Base-by-base conservation (phyloP, 768 basidiomycete genomes). In the Sistotremastrum niveocremeum region DNA sequence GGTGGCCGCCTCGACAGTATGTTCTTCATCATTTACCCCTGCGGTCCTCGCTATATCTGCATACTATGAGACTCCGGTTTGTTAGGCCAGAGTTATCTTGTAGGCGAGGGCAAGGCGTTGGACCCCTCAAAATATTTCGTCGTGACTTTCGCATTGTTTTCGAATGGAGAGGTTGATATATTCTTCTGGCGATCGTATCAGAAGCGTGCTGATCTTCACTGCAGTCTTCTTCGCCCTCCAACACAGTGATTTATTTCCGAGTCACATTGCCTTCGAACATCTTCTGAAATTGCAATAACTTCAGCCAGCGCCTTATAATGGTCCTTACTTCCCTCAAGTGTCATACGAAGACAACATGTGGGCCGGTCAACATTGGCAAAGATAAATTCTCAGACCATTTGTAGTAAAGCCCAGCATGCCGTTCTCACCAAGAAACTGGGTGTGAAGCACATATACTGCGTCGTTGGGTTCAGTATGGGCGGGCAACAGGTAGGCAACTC, bases 221-320 rank as follows among this genome's bases (percentile, higher is more conserved):
- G 3, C 20, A 77, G 74, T 77, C 76, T 0, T 77, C 76, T 12
- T 77, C 76, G 34, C 75, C 76, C 32, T 77, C 76, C 0, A 77
- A 76, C 55, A 77, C 76, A 49, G 74, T 76, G 48, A 56, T 51
- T 32, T 4, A 31, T 28, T 31, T 44, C 28, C 28, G 38, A 34
- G 28, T 38, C 3, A 30, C 4, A 11, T 34, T 29, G 10, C 20
- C 42, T 34, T 11, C 7, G 8, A 6, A 32, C 30, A 5, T 8
- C 8, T 8, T 4, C 7, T 20, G 7, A 28, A 34, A 4, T 44
- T 8, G 12, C 43, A 36, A 12, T 10, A 7, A 10, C 11, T 12
- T 37, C 41, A 77, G 76, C 71, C 76, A 7, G 53, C 58, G 4
- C 76, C 76, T 0, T 72, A 73, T 54, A 73, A 74, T 49, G 76